Conservation (phyloP, 2,329 filamentous ascomycete species). For the Fusarium tuaranense region DNA sequence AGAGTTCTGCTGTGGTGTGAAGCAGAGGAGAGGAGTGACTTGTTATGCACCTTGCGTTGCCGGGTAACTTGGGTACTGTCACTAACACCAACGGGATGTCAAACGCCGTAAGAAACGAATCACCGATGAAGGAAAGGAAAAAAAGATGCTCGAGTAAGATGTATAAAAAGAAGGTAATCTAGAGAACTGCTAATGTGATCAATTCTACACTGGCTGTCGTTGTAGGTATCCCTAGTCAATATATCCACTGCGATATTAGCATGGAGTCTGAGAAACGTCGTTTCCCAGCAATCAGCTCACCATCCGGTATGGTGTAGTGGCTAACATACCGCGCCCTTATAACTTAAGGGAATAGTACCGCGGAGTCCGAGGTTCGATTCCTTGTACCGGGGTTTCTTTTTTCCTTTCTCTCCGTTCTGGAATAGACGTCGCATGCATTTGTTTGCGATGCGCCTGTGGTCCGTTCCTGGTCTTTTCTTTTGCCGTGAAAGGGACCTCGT, state of each 20-base stretch:
- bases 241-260: neutral
- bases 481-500: neutral
- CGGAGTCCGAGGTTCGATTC: neutral
- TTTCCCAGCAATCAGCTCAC: neutral
- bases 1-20: neutral
- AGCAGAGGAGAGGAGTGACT: neutral
- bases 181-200: no score
- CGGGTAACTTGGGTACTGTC: conserved; percentile 4
- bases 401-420: neutral
- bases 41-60: conserved; percentile 15
- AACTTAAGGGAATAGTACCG: neutral
- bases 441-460: neutral
- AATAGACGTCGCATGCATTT: neutral
- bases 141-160: no score
- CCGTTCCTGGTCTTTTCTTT: neutral
- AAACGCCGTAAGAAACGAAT: neutral
- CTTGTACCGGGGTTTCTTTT: neutral
- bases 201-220: neutral
- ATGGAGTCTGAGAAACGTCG: rapidly evolving
- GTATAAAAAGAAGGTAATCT: neutral
- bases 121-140: neutral
- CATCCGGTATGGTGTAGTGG: conserved; percentile 23
- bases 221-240: no score
- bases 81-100: neutral
- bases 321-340: conserved; percentile 9